These are phyloP conservation scores for Helotiales sp. DNA, from an alignment of 2,329 filamentous ascomycete genomes.

Conservation along the genomic window DNA sequence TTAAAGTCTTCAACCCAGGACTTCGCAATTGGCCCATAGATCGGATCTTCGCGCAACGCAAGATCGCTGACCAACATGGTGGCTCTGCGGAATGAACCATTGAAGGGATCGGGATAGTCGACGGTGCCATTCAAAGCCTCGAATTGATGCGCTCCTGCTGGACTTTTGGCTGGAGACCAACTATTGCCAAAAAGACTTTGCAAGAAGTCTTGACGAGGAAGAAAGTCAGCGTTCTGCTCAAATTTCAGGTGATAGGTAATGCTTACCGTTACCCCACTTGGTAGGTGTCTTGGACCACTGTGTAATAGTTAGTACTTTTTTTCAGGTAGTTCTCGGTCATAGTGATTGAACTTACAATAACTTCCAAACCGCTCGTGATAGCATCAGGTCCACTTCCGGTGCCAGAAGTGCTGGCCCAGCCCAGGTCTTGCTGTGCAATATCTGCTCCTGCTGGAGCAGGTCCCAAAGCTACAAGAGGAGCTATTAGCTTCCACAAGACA, in stretches of 20 bases:
- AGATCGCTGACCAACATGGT: conserved; percentile 79
- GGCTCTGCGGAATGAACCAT: conserved; percentile 69
- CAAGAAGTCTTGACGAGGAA: conserved; percentile 23
- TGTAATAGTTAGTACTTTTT: background rate
- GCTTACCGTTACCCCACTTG: conserved; percentile 47
- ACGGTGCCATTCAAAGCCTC: conserved; percentile 69
- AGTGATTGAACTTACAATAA: conserved; percentile 50
- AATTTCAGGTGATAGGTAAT: background rate
- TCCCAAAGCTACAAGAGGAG: conserved; percentile 13
- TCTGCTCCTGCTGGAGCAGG: conserved; percentile 61
- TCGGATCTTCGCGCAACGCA: conserved; percentile 71
- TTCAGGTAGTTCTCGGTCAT: too few relatives aligned
- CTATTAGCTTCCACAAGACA: conserved; percentile 21
- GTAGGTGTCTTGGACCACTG: conserved; percentile 76
- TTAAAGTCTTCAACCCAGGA: conserved; percentile 72
- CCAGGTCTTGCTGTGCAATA: conserved; percentile 71
- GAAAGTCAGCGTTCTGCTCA: conserved; percentile 3
- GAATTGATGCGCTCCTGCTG: conserved; percentile 78
- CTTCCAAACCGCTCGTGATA: conserved; percentile 78
- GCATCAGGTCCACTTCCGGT: conserved; percentile 71
- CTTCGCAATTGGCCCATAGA: conserved; percentile 75
- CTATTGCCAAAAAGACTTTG: conserved; percentile 73
- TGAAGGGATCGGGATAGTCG: conserved; percentile 73
- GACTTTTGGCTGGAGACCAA: conserved; percentile 76
- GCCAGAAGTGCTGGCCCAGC: conserved; percentile 69